Conservation (phyloP, 2,329 filamentous ascomycete species). For the Exophiala viscosa region DNA sequence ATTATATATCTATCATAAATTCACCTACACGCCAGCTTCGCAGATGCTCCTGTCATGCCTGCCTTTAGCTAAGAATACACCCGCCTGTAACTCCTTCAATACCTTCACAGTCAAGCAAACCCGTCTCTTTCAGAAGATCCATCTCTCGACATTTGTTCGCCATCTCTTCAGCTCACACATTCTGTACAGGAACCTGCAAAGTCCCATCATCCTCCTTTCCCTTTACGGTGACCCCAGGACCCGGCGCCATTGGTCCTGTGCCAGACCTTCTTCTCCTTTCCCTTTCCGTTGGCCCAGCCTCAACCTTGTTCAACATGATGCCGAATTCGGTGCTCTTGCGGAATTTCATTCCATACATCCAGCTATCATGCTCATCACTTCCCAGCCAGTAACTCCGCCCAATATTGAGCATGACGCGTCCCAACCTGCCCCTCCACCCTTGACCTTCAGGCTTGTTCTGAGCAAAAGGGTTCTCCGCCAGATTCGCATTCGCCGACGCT, state of each 20-base stretch:
- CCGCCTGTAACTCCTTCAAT: too few species aligned
- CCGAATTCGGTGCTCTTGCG: slow-evolving; percentile 39
- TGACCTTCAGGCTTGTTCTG: slow-evolving; percentile 67
- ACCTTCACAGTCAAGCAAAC: too few species aligned
- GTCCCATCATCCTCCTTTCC: slow-evolving; percentile 17
- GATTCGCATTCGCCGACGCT: slow-evolving; percentile 44
- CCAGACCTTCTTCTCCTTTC: slow-evolving; percentile 60
- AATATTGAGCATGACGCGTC: slow-evolving; percentile 71
- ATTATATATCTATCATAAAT: too few species aligned
- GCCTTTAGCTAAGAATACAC: too few species aligned
- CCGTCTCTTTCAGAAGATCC: too few species aligned
- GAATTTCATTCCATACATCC: slow-evolving; percentile 52
- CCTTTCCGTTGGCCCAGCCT: slow-evolving; percentile 48
- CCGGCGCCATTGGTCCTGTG: slow-evolving; percentile 49
- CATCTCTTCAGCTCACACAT: slow-evolving; percentile 3
- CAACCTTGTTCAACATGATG: slow-evolving; percentile 44
- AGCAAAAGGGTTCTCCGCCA: slow-evolving; percentile 65
- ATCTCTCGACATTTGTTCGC: too few species aligned
- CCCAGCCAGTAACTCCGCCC: slow-evolving; percentile 80
- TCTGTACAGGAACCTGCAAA: slow-evolving; percentile 22
- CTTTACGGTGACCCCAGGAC: slow-evolving; percentile 9
- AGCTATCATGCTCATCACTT: slow-evolving; percentile 44
- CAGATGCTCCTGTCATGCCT: too few species aligned
- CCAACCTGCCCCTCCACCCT: slow-evolving; percentile 74
- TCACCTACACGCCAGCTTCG: too few species aligned